Conservation (phyloP, 768 basidiomycete genomes). For the Leccinellum luteum region DNA sequence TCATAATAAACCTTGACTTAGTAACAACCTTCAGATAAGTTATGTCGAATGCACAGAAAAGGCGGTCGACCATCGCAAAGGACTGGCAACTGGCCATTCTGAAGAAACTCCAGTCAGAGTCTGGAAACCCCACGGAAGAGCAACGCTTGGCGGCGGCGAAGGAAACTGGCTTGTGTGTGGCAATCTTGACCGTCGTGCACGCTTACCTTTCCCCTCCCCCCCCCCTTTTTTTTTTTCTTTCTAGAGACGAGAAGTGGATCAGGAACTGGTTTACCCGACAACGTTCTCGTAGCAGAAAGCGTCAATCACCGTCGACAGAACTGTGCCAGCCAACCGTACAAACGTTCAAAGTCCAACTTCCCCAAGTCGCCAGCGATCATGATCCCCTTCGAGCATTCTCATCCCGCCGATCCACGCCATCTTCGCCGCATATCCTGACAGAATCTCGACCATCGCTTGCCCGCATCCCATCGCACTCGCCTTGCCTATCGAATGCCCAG, state of each 20-base stretch:
- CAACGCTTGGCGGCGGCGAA: conserved; percentile 20
- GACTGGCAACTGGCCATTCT: conserved; percentile 32
- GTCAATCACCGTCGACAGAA: background rate
- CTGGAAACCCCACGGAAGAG: conserved; percentile 21
- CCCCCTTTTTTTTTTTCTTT: background rate
- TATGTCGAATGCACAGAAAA: background rate
- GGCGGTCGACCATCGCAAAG: conserved; percentile 18
- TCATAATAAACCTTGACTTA: background rate
- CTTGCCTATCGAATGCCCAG: background rate
- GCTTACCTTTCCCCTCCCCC: conserved; percentile 4
- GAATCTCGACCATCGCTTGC: background rate
- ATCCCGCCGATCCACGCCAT: conserved; percentile 5
- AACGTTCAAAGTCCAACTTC: conserved; percentile 17
- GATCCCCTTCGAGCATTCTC: background rate
- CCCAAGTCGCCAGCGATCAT: background rate
- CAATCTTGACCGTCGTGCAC: background rate
- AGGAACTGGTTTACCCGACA: conserved; percentile 31
- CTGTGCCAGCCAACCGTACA: background rate
- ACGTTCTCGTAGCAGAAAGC: conserved; percentile 19
- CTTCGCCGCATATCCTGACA: background rate
- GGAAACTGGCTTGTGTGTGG: conserved; percentile 33
- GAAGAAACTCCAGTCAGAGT: conserved; percentile 21
- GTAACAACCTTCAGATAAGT: background rate
- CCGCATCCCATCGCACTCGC: background rate
- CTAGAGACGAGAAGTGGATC: conserved; percentile 30